phyloP scores from a whole-genome alignment of 345 rosid species.

The Mallotus nudiflorus region DNA sequence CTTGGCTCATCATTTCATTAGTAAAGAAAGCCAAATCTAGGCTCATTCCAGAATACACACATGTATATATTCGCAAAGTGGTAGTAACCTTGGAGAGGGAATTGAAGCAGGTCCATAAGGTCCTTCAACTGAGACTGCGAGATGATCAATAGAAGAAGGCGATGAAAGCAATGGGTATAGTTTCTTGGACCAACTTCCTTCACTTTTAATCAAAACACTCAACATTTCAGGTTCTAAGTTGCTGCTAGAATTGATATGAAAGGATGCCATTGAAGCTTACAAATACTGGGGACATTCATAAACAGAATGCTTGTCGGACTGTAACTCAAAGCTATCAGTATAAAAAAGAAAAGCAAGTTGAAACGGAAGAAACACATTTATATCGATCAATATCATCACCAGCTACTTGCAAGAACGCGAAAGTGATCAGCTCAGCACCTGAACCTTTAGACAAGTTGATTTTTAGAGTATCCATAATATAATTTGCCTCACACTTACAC shows the following conservation, averaged over 20 bases:
- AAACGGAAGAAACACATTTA: too few species aligned
- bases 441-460: constrained; percentile 70
- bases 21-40: too few species aligned
- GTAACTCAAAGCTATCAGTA: constrained; percentile 54
- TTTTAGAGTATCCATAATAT: constrained; percentile 59
- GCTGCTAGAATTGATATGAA: constrained; percentile 73
- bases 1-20: too few species aligned
- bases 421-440: too few species aligned
- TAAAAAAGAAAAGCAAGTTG: not conserved
- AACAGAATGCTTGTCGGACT: constrained; percentile 69
- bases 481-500: too few species aligned
- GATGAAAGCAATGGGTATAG: constrained; percentile 67
- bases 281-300: constrained; percentile 70
- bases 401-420: too few species aligned
- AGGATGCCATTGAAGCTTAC: constrained; percentile 93
- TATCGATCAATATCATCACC: too few species aligned
- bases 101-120: constrained; percentile 86
- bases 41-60: too few species aligned
- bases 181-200: constrained; percentile 81
- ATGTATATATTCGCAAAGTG: too few species aligned
- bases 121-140: constrained; percentile 71
- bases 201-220: constrained; percentile 66
- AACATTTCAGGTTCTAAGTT: constrained; percentile 62
- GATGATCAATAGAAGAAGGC: constrained; percentile 43
- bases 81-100: constrained; percentile 64